Base-by-base conservation (phyloP, 768 basidiomycete species). In the Krasilnikovozyma curviuscula region DNA sequence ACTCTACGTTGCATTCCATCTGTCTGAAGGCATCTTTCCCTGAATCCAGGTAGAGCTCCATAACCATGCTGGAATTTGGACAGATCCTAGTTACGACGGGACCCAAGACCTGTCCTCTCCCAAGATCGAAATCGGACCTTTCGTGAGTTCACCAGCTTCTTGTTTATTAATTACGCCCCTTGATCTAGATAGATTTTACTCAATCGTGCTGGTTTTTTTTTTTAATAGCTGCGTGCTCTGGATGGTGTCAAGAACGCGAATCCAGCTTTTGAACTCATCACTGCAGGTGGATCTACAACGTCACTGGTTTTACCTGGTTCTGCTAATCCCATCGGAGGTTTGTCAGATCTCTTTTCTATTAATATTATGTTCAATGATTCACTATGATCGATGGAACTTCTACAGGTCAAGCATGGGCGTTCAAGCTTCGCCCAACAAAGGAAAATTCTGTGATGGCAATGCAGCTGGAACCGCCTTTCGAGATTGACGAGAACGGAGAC, bases 121-220 rank as follows among this genome's bases (percentile, higher is more conserved):
- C 19, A 13, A 14, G 7, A 12, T 23, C 40, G 32, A 33, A n/a
- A 31, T 28, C 14, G 18, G 14, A n/a, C 64, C 63, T 13, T 62
- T 60, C 76, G 68, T 95, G 24, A 71, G 84, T 40, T 79, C 74
- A 48, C 60, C 84, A 82, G 1, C 81, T 84, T 51, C n/a, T n/a
- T n/a, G n/a, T n/a, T n/a, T n/a, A n/a, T n/a, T n/a, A n/a, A n/a
- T n/a, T n/a, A n/a, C n/a, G n/a, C n/a, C n/a, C n/a, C n/a, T n/a
- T n/a, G n/a, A n/a, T n/a, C n/a, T n/a, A n/a, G n/a, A n/a, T n/a
- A n/a, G n/a, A n/a, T n/a, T n/a, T n/a, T n/a, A n/a, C n/a, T n/a
- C n/a, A n/a, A n/a, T 2, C 24, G 3, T 42, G 6, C 41, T 42
- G 9, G 3, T 6, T n/a, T 18, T 8, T 14, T 7, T 2, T 30